Evolutionary conservation across 176 grass and related monocot species (phyloP).

Genomic region (Aegilops sharonensis): DNA sequence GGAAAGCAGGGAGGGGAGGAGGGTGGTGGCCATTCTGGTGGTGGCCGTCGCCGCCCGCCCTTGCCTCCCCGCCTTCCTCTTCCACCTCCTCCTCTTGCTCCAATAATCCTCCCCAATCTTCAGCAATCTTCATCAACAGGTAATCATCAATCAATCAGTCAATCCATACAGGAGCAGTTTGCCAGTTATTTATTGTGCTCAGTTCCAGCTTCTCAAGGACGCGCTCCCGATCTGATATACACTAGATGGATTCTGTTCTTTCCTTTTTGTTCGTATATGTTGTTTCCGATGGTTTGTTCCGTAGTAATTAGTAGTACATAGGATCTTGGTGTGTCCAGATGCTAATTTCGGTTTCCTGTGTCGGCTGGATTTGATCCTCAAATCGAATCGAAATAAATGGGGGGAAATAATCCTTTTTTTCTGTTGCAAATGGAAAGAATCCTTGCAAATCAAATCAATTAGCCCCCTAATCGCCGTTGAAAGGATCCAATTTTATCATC

Average conservation of each 20-base stretch:
- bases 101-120: neutral
- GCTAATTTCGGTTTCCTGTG: neutral
- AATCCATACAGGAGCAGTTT: neutral
- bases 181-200: neutral
- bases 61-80: constrained; percentile 44
- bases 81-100: constrained; percentile 2
- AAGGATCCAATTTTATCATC: neutral
- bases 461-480: neutral
- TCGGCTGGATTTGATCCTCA: neutral
- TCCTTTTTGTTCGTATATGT: neutral
- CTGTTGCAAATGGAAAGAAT: neutral
- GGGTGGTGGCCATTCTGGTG: constrained; percentile 34
- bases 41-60: constrained; percentile 19
- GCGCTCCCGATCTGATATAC: neutral
- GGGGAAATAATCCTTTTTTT: neutral
- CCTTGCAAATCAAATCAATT: neutral
- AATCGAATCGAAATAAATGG: neutral
- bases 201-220: neutral
- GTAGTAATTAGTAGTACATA: neutral
- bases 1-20: constrained; percentile 26
- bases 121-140: neutral
- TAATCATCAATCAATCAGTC: constrained; percentile 10
- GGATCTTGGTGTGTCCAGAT: neutral
- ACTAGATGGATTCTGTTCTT: neutral
- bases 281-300: neutral